Evolutionary conservation across 495 filamentous ascomycete species (phyloP).

Genomic region (Acidiella bohemica): DNA sequence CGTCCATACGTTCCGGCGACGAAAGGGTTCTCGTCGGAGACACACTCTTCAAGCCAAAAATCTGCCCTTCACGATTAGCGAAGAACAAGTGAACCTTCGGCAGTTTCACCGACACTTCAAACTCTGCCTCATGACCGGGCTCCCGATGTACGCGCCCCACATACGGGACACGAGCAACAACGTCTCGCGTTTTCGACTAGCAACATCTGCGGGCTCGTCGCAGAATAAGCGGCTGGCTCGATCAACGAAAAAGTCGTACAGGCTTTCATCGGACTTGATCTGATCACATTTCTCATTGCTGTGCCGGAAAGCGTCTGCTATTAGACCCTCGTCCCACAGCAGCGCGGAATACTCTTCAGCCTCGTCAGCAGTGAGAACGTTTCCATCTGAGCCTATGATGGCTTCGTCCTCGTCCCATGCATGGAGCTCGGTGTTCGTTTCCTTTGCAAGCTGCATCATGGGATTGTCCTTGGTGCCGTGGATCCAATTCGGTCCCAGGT

Average conservation of each 20-base stretch:
- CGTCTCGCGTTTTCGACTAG: slow-evolving; percentile 36
- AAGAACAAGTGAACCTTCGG: too few species aligned
- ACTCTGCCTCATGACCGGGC: slow-evolving; percentile 61
- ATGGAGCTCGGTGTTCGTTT: slow-evolving; percentile 48
- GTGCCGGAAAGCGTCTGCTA: slow-evolving; percentile 65
- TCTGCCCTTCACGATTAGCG: too few species aligned
- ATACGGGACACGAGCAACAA: slow-evolving; percentile 53
- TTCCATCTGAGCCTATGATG: slow-evolving; percentile 51
- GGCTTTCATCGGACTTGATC: slow-evolving; percentile 53
- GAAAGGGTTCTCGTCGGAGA: slow-evolving; percentile 86
- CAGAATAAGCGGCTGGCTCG: slow-evolving; percentile 35
- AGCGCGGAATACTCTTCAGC: slow-evolving; percentile 42
- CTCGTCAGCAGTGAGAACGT: slow-evolving; percentile 38
- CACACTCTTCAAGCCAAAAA: slow-evolving; percentile 89
- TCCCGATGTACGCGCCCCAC: slow-evolving; percentile 86
- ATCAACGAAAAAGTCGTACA: slow-evolving; percentile 63
- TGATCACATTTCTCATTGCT: slow-evolving; percentile 52
- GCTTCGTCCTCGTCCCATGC: slow-evolving; percentile 43
- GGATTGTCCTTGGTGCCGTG: slow-evolving; percentile 80
- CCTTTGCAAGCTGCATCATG: slow-evolving; percentile 60
- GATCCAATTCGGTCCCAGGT: slow-evolving; percentile 86
- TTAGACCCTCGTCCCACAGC: slow-evolving; percentile 55
- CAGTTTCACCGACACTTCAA: too few species aligned
- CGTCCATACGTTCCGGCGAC: slow-evolving; percentile 73
- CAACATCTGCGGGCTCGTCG: slow-evolving; percentile 21